Base-by-base conservation (phyloP, 2,329 filamentous ascomycete species). In the Penicillium nordicum region DNA sequence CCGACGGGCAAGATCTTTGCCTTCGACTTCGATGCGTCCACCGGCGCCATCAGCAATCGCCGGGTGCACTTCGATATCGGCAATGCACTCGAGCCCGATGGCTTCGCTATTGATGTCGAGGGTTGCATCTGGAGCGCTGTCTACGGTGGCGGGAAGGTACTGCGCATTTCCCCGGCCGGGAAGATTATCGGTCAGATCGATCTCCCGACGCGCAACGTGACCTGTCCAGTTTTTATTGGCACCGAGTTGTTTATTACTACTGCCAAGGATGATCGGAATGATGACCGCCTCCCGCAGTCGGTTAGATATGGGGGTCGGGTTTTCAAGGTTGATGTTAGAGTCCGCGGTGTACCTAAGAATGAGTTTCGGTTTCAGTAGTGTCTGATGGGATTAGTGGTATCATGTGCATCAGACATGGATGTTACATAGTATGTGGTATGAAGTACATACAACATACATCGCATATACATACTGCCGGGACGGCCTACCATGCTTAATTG, bases 71-170 rank as follows among this genome's bases (percentile, higher is more conserved):
- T 92, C 76, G 78, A 82, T 55, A 85, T 92, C 69, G 80, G 83
- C 4, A 83, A 83, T 1, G 72, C 81, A 46, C 84, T 85, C 6
- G 80, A 83, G 60, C 91, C 91, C 1, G 92, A 97, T 73, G 92
- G 92, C 2, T 92, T 93, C 75, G 87, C 88, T 60, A 83, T 95
- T 67, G 92, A 97, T 69, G 83, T 82, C 42, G 85, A 95, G 53
- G 92, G 91, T n/a, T 88, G 88, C 76, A 81, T 96, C 67, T 97
- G 93, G 92, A 87, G 89, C 59, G 89, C 90, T 8, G 80, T 94
- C n/a, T 94, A 90, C 69, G 91, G 91, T 52, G 89, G 88, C 60
- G 79, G 83, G 57, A 83, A 85, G 58, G 89, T 96, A 25, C 76
- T 96, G 62, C 85, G 88, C 71, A 87, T 96, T 67, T 84, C 82